Evolutionary conservation across 1,139 yeast genomes (phyloP), one percentile per base, ranked within the genome.

Genomic region (Zygoascus meyerae): DNA sequence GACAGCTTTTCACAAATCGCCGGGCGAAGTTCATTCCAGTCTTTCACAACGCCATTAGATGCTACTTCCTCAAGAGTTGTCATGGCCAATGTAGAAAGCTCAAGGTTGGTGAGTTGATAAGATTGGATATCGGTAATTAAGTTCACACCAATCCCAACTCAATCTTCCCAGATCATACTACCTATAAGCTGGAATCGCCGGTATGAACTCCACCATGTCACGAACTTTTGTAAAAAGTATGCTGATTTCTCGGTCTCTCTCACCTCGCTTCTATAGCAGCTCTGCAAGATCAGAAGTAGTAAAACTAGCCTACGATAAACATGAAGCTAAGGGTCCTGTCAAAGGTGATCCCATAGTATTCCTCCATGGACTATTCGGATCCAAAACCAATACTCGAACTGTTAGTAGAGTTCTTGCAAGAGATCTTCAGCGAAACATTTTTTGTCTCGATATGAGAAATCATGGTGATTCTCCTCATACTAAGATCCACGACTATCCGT

Each of bases 401-500:
- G 86, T 89, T 17, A 87, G 83, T 43, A 77, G 78, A 37, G 59
- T 57, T 1, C 48, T 67, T 56, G 74, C 60, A 51, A 59, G 61
- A 7, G 69, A 65, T 31, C 57, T 69, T 34, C 49, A 54, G 31
- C 77, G 59, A 14, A 55, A 62, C 6, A 66, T 89, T 1, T 86
- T 79, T 62, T 80, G 94, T 57, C 65, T 86, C 46, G 97, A 92
- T 62, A 72, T 90, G 51, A 72, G 98, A 53, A 90, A 92, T 66
- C 96, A 90, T 61, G 98, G 98, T 2, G 78, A 73, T n/a, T 84
- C 95, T 6, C 97, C 97, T 0, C 95, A 85, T 58, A 62, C 58
- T 21, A 59, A 66, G 0, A 69, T 83, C 30, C 86, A 86, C 59
- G 92, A 85, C 64, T 89, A 89, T 63, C 83, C 86, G 0, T 70